Evolutionary conservation across 768 basidiomycete genomes (phyloP).

Genomic region (Ramaria rubella): DNA sequence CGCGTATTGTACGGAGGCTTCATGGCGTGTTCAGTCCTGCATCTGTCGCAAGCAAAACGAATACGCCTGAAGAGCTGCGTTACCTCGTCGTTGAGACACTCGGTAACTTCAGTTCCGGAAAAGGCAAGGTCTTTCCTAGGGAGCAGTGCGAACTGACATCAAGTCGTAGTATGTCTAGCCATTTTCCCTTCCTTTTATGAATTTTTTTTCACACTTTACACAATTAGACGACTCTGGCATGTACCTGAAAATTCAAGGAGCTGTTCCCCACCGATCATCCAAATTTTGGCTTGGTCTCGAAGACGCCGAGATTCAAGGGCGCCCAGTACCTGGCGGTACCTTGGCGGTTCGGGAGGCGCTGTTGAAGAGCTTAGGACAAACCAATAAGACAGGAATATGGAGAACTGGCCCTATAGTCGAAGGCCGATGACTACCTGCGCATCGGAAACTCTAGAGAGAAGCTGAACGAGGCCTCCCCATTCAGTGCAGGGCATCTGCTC

Average conservation of each 20-base stretch:
- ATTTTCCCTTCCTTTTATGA: neutral
- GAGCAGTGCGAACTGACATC: neutral
- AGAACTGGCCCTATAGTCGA: neutral
- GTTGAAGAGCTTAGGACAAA: neutral
- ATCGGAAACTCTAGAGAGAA: too few relatives aligned
- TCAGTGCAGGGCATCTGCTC: too few relatives aligned
- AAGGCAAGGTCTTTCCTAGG: conserved; percentile 2
- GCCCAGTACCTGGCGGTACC: neutral
- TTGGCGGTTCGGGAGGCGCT: neutral
- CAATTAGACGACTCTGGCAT: conserved; percentile 5
- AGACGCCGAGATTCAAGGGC: conserved; percentile 1
- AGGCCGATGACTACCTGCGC: neutral
- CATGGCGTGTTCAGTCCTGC: neutral
- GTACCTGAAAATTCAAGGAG: conserved; percentile 2
- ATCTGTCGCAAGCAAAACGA: neutral
- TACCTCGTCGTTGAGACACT: conserved; percentile 4
- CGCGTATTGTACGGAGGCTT: conserved; percentile 5
- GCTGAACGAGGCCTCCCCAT: too few relatives aligned
- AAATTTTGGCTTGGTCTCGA: conserved; percentile 6
- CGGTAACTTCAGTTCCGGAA: neutral
- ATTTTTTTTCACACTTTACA: neutral
- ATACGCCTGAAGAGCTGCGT: neutral
- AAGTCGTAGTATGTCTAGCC: neutral
- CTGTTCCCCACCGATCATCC: too few relatives aligned
- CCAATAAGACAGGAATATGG: neutral